Percentiles rank a stretch among this genome's conserved stretches.
These are phyloP conservation scores for Ceratocystis diversiconidia DNA, from an alignment of 2,329 filamentous ascomycete genomes.

Conservation along the genomic window DNA sequence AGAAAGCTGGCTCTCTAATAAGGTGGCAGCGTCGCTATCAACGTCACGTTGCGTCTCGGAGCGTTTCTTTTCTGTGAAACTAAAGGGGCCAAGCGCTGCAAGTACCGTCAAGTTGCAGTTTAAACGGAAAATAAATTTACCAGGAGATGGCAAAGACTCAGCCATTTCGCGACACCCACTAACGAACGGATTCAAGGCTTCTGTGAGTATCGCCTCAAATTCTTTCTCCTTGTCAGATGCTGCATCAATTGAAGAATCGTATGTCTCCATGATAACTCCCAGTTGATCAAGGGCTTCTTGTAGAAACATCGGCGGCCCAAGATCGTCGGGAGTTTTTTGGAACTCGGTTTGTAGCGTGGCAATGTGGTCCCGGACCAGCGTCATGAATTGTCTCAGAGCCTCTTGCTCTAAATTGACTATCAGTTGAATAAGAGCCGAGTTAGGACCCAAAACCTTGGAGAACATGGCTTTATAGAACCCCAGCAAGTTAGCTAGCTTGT, in stretches of 20 bases:
- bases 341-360: conserved; percentile 59
- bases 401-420: conserved; percentile 57
- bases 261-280: conserved; percentile 66
- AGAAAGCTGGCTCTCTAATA: conserved; percentile 43
- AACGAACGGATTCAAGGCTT: conserved; percentile 78
- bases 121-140: conserved; percentile 53
- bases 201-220: conserved; percentile 60
- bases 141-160: conserved; percentile 42
- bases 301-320: conserved; percentile 67
- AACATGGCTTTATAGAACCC: conserved; percentile 84
- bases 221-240: conserved; percentile 45
- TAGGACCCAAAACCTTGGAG: conserved; percentile 55
- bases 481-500: conserved; percentile 78
- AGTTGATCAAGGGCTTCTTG: conserved; percentile 67
- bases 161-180: conserved; percentile 58
- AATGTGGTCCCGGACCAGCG: conserved; percentile 66
- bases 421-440: conserved; percentile 55
- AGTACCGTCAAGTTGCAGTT: conserved; percentile 54
- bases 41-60: conserved; percentile 41
- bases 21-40: conserved; percentile 40
- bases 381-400: conserved; percentile 68
- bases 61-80: conserved; percentile 45
- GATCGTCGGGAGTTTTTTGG: conserved; percentile 53
- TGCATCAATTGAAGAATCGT: conserved; percentile 63
- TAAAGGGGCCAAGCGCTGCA: conserved; percentile 40